Percentiles rank a stretch among this genome's conserved stretches.
These are phyloP conservation scores for Trichophaea hybrida DNA, from an alignment of 2,329 filamentous ascomycete species.

Conservation along the genomic window DNA sequence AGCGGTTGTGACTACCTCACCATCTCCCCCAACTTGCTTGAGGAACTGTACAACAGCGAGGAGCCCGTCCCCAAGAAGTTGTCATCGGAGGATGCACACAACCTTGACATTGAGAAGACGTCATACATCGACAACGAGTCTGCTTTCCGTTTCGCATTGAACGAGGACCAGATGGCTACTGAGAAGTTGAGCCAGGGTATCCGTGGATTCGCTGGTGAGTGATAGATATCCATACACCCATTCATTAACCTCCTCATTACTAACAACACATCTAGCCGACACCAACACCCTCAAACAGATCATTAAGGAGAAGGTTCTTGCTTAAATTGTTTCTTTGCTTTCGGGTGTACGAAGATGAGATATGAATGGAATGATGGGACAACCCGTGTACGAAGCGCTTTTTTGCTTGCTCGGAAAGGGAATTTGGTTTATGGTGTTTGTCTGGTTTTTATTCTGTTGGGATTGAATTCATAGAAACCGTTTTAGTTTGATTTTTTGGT, in stretches of 20 bases:
- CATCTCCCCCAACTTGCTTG: conserved; percentile 88
- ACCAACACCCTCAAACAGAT: conserved; percentile 87
- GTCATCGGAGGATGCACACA: conserved; percentile 44
- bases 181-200: conserved; percentile 99
- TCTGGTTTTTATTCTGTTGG: too few species aligned
- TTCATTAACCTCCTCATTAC: not conserved
- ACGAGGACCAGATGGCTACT: conserved; percentile 98
- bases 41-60: conserved; percentile 78
- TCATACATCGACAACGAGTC: conserved; percentile 81
- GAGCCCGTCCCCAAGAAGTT: conserved; percentile 86
- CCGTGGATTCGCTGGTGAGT: conserved; percentile 69
- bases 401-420: not conserved
- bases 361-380: not conserved
- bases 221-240: not conserved
- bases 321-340: not conserved
- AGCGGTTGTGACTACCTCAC: conserved; percentile 98
- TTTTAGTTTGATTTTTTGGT: too few species aligned
- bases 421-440: too few species aligned
- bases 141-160: conserved; percentile 95
- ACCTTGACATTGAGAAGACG: conserved; percentile 72
- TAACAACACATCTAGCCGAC: conserved; percentile 44
- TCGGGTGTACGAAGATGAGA: not conserved
- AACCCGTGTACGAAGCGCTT: conserved; percentile 1
- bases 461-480: too few species aligned
- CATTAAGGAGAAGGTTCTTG: conserved; percentile 68